Evolutionary conservation across 2,329 filamentous ascomycete species (phyloP), one percentile per base, ranked within the genome.

Genomic region (Sphaerulina vaccinii): DNA sequence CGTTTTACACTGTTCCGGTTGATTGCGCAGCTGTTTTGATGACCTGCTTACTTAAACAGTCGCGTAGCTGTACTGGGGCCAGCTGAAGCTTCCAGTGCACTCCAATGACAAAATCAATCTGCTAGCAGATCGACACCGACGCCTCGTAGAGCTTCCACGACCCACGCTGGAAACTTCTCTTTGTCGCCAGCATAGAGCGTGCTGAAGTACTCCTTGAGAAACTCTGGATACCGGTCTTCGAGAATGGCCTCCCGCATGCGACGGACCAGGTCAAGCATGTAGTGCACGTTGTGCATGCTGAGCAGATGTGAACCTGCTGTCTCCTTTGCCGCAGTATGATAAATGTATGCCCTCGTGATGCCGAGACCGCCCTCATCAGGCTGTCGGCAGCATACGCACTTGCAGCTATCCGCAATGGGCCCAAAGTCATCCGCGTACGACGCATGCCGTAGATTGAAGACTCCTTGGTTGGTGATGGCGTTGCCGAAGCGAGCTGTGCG

Each of bases 271-370:
- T 86, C 80, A 48, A 99, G 77, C 68, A 96, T 83, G 66, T 96
- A 96, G 74, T 90, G 90, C 21, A 99, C 89, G 67, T 99, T 99
- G 71, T 99, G 93, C 66, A 97, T 90, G 1, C 90, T 96, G 49
- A 99, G 75, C 68, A 87, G 65, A 73, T 87, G 84, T 13, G 95
- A 93, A 6, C 92, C 90, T 1, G 89, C 91, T 0, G 93, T 99
- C 76, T 99, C 93, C 73, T 99, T 99, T 22, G 87, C 86, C 0
- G 88, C 85, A 58, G 96, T 84, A 73, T 99, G 93, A 68, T 96
- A 85, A 41, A 97, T 84, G 71, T 90, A 96, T 3, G 93, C 91
- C 57, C 88, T 79, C 2, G 91, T 95, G 59, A 97, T 82, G 13
- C 87, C 89, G 57, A 96, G 74, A 0, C 87, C 86, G 22, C 86